Conservation (phyloP, 106 monocot genomes). For the Platanthera zijinensis region DNA sequence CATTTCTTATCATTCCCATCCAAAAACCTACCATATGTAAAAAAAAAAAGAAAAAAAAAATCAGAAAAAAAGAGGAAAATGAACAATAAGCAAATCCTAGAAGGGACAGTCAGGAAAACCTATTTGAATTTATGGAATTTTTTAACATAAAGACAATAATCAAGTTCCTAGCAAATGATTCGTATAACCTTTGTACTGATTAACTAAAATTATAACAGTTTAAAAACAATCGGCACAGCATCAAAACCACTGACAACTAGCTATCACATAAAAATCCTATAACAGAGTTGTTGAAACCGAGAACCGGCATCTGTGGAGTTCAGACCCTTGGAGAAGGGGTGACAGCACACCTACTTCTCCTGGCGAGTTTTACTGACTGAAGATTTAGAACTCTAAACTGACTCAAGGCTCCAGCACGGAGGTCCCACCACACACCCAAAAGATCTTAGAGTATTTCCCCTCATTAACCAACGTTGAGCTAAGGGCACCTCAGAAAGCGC, state of each 20-base stretch:
- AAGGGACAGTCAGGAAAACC: neutral
- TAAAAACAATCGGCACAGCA: neutral
- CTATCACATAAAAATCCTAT: neutral
- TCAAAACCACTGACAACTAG: neutral
- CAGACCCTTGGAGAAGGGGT: no score
- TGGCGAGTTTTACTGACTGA: no score
- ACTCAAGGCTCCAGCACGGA: no score
- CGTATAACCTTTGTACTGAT: neutral
- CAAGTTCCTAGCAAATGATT: neutral
- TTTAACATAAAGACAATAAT: neutral
- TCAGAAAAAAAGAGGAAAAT: neutral
- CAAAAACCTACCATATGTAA: slow-evolving; percentile 15
- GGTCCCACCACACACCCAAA: no score
- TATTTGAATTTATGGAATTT: slow-evolving; percentile 1
- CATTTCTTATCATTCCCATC: slow-evolving; percentile 38
- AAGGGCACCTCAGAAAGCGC: no score
- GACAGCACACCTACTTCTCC: no score
- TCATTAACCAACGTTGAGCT: no score
- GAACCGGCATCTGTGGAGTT: no score
- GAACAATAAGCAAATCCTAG: neutral
- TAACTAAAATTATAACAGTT: neutral
- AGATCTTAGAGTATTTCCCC: no score
- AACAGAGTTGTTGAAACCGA: no score
- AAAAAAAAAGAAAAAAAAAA: neutral
- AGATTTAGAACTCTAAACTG: no score